A percentile compares a stretch with the other conserved stretches of the same genome.
phyloP scores from a whole-genome alignment of 169 alveolate species.

The Plasmodium billcollinsi region DNA sequence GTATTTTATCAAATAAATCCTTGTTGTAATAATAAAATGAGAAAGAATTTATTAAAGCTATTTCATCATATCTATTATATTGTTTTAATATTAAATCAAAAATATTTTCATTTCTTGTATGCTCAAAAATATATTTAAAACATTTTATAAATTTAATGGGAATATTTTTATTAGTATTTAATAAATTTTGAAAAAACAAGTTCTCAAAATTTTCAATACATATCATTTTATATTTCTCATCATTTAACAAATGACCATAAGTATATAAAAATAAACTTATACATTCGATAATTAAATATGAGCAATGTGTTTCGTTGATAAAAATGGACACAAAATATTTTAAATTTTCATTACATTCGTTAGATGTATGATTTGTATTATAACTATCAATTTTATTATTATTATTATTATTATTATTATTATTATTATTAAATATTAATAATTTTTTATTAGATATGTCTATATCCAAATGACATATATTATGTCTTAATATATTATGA shows the following conservation, averaged over 20 bases:
- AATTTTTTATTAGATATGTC: no score
- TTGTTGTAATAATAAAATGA: slow-evolving; percentile 56
- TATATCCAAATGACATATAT: no score
- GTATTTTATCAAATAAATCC: slow-evolving; percentile 32
- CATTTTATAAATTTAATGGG: slow-evolving; percentile 54
- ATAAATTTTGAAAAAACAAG: slow-evolving; percentile 1
- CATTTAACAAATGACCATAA: slow-evolving; percentile 14
- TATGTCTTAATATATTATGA: no score
- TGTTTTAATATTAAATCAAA: slow-evolving; percentile 32
- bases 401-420: not conserved
- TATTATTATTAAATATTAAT: slow-evolving; percentile 6
- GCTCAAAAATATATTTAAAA: slow-evolving; percentile 67
- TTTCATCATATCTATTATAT: slow-evolving; percentile 67
- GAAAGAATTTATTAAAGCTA: slow-evolving; percentile 50
- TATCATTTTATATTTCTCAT: slow-evolving; percentile 20
- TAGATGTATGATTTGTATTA: not conserved
- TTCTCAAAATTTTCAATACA: slow-evolving; percentile 18
- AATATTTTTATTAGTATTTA: slow-evolving; percentile 52
- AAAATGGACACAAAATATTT: slow-evolving; percentile 1
- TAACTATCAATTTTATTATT: not conserved
- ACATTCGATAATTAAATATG: slow-evolving; percentile 49
- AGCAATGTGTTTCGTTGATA: slow-evolving; percentile 1
- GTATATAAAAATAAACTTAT: slow-evolving; percentile 36
- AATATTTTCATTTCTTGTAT: slow-evolving; percentile 36
- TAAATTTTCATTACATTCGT: slow-evolving; percentile 1